Percentiles rank a stretch among this genome's conserved stretches.
phyloP scores from a whole-genome alignment of 441 rosid species.

The Erodium moschatum region DNA sequence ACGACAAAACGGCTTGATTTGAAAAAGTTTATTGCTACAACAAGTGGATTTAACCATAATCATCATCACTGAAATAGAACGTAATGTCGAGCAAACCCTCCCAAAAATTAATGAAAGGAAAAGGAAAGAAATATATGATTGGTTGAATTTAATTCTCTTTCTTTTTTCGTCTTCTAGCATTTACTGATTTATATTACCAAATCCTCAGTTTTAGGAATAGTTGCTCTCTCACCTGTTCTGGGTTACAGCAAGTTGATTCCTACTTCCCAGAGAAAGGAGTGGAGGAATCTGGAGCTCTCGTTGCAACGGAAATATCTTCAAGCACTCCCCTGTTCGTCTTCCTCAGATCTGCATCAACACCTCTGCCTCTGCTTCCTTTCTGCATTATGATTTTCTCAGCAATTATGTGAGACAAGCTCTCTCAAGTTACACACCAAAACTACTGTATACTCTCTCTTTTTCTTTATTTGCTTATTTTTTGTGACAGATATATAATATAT shows the following conservation, averaged over 20 bases:
- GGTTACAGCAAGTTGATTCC: not conserved
- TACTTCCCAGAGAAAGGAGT: not conserved
- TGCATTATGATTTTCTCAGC: not conserved
- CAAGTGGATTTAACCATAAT: not conserved
- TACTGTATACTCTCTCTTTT: not conserved
- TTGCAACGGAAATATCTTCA: not conserved
- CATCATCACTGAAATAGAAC: not conserved
- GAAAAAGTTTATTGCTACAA: not conserved
- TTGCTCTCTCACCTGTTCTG: not conserved
- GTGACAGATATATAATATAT: too few species aligned
- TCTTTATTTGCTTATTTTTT: not conserved
- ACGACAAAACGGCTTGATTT: not conserved
- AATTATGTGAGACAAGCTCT: not conserved
- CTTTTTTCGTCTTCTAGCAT: too few species aligned
- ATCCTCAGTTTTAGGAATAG: not conserved
- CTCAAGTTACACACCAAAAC: not conserved
- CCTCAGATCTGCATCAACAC: conserved; percentile 1
- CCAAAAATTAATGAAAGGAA: not conserved
- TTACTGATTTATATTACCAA: not conserved
- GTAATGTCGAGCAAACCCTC: not conserved
- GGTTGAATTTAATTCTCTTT: not conserved
- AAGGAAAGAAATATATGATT: not conserved
- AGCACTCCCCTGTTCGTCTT: not conserved
- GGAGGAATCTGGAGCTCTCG: not conserved
- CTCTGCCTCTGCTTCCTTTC: not conserved